Evolutionary conservation across 495 filamentous ascomycete species (phyloP).

Genomic region (Xylaria venustula): DNA sequence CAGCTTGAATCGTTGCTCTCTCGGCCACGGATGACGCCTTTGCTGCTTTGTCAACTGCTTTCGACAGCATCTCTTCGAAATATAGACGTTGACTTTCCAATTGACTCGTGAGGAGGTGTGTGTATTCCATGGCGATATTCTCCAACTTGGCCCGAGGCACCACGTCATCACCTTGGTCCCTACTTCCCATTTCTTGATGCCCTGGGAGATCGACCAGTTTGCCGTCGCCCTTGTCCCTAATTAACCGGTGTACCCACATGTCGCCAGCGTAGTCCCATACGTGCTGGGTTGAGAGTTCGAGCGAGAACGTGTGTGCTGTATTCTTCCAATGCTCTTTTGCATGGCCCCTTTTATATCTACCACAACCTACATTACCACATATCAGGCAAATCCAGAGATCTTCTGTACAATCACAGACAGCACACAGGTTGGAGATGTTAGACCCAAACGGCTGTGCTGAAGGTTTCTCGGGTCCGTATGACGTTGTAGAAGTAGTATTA

Average conservation of each 20-base stretch:
- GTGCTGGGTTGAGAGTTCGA: slow-evolving; percentile 88
- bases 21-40: slow-evolving; percentile 67
- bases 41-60: slow-evolving; percentile 86
- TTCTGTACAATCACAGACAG: slow-evolving; percentile 67
- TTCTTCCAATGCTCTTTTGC: slow-evolving; percentile 92
- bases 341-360: slow-evolving; percentile 89
- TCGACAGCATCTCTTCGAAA: slow-evolving; percentile 89
- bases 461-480: slow-evolving; percentile 39
- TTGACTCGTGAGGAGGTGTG: slow-evolving; percentile 86
- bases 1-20: slow-evolving; percentile 55
- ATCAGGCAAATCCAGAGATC: slow-evolving; percentile 96
- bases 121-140: slow-evolving; percentile 88
- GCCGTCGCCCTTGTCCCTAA: slow-evolving; percentile 86
- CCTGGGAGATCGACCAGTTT: slow-evolving; percentile 82
- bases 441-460: slow-evolving; percentile 51
- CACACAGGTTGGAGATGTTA: slow-evolving; percentile 56
- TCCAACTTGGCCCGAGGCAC: slow-evolving; percentile 91
- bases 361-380: slow-evolving; percentile 90
- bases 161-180: slow-evolving; percentile 54
- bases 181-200: slow-evolving; percentile 21
- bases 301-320: slow-evolving; percentile 82
- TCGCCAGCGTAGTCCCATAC: slow-evolving; percentile 98
- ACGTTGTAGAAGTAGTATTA: slow-evolving; percentile 17
- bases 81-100: slow-evolving; percentile 89
- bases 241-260: slow-evolving; percentile 91